These are phyloP conservation scores for Climacium dendroides DNA, from an alignment of 225 moss, liverwort and hornwort species.

Conservation along the genomic window DNA sequence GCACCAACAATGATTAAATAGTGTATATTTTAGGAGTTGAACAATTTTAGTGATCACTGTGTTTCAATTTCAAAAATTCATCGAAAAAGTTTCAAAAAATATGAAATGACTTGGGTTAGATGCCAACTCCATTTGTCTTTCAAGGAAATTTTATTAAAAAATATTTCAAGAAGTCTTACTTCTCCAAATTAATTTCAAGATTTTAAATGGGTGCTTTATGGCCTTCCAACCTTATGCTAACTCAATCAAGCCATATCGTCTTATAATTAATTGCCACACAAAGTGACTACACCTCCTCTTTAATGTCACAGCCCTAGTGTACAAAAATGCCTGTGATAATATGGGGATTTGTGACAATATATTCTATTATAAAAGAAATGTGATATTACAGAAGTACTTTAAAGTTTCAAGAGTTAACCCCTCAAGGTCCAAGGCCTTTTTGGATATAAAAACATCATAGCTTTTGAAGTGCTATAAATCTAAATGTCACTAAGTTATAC, in stretches of 20 bases:
- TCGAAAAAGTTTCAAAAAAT: not conserved
- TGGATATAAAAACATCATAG: no score
- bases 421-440: no score
- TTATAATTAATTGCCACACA: not conserved
- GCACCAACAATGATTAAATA: not conserved
- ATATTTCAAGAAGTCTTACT: not conserved
- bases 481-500: no score
- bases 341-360: not conserved
- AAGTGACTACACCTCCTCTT: not conserved
- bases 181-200: not conserved
- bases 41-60: rapidly evolving
- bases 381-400: not conserved
- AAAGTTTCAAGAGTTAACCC: not conserved
- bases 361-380: not conserved
- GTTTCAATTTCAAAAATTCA: not conserved
- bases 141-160: not conserved
- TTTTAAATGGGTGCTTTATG: rapidly evolving
- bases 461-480: no score
- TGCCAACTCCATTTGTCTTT: not conserved
- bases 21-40: rapidly evolving
- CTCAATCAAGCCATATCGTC: rapidly evolving
- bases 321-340: not conserved
- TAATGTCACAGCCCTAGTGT: not conserved
- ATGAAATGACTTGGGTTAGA: not conserved
- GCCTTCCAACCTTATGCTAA: not conserved